Base-by-base conservation (phyloP, 2,329 filamentous ascomycete species). In the Westerdykella ornata region DNA sequence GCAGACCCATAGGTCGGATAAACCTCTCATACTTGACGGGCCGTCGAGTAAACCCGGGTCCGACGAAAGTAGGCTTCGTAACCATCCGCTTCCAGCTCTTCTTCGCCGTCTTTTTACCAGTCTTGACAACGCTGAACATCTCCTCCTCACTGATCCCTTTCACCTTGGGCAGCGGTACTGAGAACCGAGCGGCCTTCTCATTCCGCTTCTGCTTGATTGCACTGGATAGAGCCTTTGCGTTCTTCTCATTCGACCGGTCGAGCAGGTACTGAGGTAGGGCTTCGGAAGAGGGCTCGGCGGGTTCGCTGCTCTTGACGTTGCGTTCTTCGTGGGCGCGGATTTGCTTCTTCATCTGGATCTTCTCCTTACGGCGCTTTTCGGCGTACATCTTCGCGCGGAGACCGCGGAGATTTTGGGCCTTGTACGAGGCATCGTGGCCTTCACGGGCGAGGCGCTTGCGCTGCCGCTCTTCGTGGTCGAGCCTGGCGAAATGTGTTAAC, bases 41-140 rank as follows among this genome's bases (percentile, higher is more conserved):
- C 40, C 88, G 72, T 60, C 88, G 75, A 3, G 89, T 96, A 67
- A 95, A 96, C 56, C 94, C 88, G 26, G 79, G 80, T 0, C 89
- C 90, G 16, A 97, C 90, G 66, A 97, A 97, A 0, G 87, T 88
- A 8, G 84, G 84, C 69, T 88, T 85, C 13, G 82, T 88, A 46
- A 87, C 81, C 75, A 78, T 82, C 28, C 81, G 69, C 72, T 85
- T 85, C 82, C 82, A 75, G 43, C 75, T 75, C 76, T 92, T 94
- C 78, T 94, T 88, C 42, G 82, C 76, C 2, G 83, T 88, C 76
- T 95, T 96, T 79, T 94, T 94, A 3, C 43, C 43, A 22, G 90
- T 97, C 72, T 88, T 88, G 60, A 97, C 81, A 12, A 95, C 89
- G 70, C 87, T 90, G 75, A 97, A 97, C 84, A 96, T 90, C 73